These are phyloP conservation scores for Ambrosiella beaveri DNA, from an alignment of 2,329 filamentous ascomycete genomes.

Conservation along the genomic window DNA sequence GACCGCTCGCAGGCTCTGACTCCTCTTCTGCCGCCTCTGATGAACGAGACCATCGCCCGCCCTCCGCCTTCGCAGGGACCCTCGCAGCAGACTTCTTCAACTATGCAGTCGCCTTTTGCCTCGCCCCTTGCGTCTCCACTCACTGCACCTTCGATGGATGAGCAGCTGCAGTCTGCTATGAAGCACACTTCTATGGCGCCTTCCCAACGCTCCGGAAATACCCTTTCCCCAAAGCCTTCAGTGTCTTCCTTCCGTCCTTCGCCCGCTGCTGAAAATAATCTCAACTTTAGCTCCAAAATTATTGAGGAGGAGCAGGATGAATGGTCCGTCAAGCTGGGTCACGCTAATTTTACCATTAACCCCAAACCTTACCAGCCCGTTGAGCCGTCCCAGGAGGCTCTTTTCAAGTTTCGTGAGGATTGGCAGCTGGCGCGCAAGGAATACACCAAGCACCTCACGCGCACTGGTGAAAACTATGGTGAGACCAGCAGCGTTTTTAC, in stretches of 20 bases:
- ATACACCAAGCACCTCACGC: slow-evolving; percentile 75
- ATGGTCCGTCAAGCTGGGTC: slow-evolving; percentile 73
- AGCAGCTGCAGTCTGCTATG: slow-evolving; percentile 31
- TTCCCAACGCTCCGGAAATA: slow-evolving; percentile 31
- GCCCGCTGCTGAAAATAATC: slow-evolving; percentile 38
- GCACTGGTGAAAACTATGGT: slow-evolving; percentile 80
- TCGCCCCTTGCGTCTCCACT: slow-evolving; percentile 59
- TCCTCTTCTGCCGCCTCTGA: slow-evolving; percentile 66
- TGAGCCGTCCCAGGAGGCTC: slow-evolving; percentile 36
- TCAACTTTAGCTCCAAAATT: slow-evolving; percentile 42
- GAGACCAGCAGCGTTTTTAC: slow-evolving; percentile 75
- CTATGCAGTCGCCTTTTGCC: slow-evolving; percentile 44
- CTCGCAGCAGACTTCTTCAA: slow-evolving; percentile 24
- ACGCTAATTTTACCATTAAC: slow-evolving; percentile 81
- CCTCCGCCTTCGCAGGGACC: slow-evolving; percentile 20
- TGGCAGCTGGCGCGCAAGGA: slow-evolving; percentile 74
- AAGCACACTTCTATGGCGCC: slow-evolving; percentile 21
- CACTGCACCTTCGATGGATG: slow-evolving; percentile 29
- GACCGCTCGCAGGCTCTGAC: slow-evolving; percentile 53
- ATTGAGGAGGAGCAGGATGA: slow-evolving; percentile 50
- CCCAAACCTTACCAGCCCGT: slow-evolving; percentile 65
- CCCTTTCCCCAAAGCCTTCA: slow-evolving; percentile 45
- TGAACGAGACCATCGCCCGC: slow-evolving; percentile 31
- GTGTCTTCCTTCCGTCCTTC: slow-evolving; percentile 53
- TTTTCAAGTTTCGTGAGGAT: slow-evolving; percentile 51